Evolutionary conservation across 2,329 filamentous ascomycete genomes (phyloP), one percentile per base, ranked within the genome.

Genomic region (Fusarium ramigenum): DNA sequence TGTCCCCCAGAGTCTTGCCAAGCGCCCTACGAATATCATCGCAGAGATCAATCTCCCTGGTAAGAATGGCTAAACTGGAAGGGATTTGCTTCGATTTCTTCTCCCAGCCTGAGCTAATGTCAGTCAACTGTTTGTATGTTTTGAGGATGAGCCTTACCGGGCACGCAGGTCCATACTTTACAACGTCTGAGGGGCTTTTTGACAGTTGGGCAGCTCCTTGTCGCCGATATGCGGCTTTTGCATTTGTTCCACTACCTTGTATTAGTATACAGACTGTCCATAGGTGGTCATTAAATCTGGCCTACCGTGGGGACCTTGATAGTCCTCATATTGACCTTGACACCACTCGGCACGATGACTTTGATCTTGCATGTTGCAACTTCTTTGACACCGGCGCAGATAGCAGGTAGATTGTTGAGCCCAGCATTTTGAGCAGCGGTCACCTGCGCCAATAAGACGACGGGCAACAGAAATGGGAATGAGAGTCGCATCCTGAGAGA

Each of bases 121-220:
- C 21, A 49, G 28, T n/a, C 2, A 18, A 18, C 0, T 0, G 1
- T 6, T n/a, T 9, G 9, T 4, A 6, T n/a, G 0, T n/a, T 8
- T n/a, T 9, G 46, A n/a, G 1, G 15, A 5, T 7, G 18, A 49
- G 2, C 3, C 28, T 49, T 49, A 49, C 46, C 46, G 10, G 46
- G 46, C 0, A 49, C 21, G 4, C 46, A 49, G 12, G 28, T 49
- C 28, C 28, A 49, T 18, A 16, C 15, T 49, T 49, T 49, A 32
- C 46, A 49, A 1, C 21, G 15, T 10, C 46, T 32, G 46, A 49
- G 46, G 10, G 46, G 46, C 5, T 32, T 32, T 12, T 49, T 49
- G 0, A 49, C 2, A 3, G 46, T 32, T 14, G 46, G 46, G 15
- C 46, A 49, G 21, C 21, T 49, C 10, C 46, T 7, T 32, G 46